Conservation (phyloP, 345 rosid species). For the Diplotaxis tenuifolia region DNA sequence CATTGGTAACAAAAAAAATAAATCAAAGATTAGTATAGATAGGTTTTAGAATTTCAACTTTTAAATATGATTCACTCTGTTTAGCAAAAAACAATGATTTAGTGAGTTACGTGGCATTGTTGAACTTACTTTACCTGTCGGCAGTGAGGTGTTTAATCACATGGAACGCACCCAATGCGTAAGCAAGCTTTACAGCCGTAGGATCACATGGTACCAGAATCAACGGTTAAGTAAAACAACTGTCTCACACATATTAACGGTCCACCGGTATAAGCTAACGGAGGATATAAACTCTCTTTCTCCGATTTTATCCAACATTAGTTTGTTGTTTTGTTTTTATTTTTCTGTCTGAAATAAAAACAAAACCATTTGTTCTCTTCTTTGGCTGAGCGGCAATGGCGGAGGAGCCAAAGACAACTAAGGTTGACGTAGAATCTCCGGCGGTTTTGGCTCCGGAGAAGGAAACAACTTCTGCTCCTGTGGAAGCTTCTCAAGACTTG, state of each 20-base stretch:
- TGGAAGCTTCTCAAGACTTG: conserved; percentile 17
- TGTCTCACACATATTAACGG: conserved; percentile 26
- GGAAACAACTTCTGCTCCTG: conserved; percentile 35
- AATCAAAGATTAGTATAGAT: neutral
- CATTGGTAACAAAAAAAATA: neutral
- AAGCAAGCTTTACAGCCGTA: conserved; percentile 28
- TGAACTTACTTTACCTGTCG: conserved; percentile 57
- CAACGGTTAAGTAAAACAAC: conserved; percentile 32
- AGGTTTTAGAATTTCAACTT: neutral
- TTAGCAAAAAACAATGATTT: neutral
- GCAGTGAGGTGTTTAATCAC: conserved; percentile 39
- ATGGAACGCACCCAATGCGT: conserved; percentile 31
- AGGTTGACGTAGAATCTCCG: conserved; percentile 37
- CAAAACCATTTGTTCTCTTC: neutral
- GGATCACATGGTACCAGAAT: conserved; percentile 28
- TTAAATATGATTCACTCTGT: neutral
- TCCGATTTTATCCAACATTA: neutral
- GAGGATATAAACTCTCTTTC: conserved; percentile 26
- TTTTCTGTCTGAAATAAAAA: neutral
- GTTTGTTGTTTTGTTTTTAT: neutral
- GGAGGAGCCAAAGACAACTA: conserved; percentile 46
- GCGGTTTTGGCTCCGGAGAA: conserved; percentile 29
- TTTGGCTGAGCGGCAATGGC: conserved; percentile 46
- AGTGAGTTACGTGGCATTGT: conserved; percentile 19
- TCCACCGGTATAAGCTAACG: conserved; percentile 22